Evolutionary conservation across 768 basidiomycete genomes (phyloP).

Genomic region (Mycena pura): DNA sequence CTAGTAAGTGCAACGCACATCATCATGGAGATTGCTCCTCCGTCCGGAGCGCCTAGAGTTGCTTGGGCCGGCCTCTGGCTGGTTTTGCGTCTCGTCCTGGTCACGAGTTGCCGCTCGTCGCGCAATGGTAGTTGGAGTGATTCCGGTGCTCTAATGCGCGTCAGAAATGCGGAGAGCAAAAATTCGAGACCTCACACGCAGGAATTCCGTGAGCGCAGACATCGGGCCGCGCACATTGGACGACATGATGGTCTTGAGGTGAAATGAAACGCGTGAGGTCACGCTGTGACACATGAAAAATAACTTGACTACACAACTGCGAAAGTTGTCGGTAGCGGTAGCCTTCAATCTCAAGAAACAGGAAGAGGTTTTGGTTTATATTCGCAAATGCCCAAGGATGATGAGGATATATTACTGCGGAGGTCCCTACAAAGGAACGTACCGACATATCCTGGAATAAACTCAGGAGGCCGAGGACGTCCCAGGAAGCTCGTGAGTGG

Average conservation of each 20-base stretch:
- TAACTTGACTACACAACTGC: no score
- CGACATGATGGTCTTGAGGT: slow-evolving; percentile 6
- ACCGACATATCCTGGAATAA: no score
- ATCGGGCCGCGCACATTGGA: slow-evolving; percentile 83
- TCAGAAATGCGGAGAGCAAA: neutral
- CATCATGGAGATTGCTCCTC: slow-evolving; percentile 8
- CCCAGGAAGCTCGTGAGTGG: no score
- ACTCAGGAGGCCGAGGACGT: no score
- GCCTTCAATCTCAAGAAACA: no score
- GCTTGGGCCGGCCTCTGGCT: slow-evolving; percentile 56
- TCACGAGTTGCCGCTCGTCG: slow-evolving; percentile 45
- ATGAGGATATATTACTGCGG: no score
- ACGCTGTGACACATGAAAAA: no score
- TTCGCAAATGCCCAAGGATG: no score
- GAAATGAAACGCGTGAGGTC: slow-evolving; percentile 24
- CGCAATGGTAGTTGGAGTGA: slow-evolving; percentile 54
- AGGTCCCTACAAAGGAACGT: no score
- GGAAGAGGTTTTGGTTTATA: no score
- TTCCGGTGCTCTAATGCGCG: slow-evolving; percentile 49
- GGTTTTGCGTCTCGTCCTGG: slow-evolving; percentile 34
- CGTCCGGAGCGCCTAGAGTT: slow-evolving; percentile 19
- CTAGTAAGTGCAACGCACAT: neutral
- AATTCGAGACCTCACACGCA: slow-evolving; percentile 56
- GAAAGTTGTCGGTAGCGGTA: no score
- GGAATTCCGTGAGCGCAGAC: slow-evolving; percentile 83